Conservation (phyloP, 352 stramenopile genomes). For the Blastocystis sp. region DNA sequence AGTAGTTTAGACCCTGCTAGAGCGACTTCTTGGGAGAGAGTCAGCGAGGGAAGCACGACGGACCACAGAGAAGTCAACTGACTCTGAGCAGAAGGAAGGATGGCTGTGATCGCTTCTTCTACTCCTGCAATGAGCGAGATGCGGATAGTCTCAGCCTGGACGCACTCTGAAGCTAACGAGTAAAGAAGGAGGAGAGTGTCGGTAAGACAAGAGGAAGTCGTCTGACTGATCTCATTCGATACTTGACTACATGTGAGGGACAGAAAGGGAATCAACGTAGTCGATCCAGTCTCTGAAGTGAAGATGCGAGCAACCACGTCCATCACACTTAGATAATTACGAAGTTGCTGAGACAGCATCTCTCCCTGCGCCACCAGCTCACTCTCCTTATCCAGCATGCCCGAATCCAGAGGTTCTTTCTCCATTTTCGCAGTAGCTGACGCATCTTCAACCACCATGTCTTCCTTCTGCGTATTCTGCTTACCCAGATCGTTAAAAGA, state of each 20-base stretch:
- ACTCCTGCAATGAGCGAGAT: not conserved
- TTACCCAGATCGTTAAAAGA: not conserved
- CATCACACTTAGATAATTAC: not conserved
- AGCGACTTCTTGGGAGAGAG: not conserved
- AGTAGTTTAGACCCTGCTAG: not conserved
- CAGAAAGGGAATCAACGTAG: not conserved
- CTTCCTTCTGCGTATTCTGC: not conserved
- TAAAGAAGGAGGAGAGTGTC: not conserved
- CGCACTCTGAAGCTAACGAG: not conserved
- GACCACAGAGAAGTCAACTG: not conserved
- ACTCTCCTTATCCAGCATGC: not conserved
- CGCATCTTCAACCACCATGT: not conserved
- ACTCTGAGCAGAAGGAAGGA: not conserved
- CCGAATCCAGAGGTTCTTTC: not conserved
- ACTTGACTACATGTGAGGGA: not conserved
- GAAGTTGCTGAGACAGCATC: not conserved
- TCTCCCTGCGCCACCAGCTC: not conserved
- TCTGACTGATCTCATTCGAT: not conserved
- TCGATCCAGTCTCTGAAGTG: not conserved
- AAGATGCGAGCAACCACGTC: slow-evolving; percentile 13
- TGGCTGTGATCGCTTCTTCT: not conserved
- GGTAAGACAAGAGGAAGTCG: not conserved
- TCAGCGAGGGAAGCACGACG: not conserved
- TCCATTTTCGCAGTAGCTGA: not conserved
- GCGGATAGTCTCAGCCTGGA: not conserved